Evolutionary conservation across 31 red algal genomes (phyloP).

Genomic region (Odonthalia washingtoniensis): DNA sequence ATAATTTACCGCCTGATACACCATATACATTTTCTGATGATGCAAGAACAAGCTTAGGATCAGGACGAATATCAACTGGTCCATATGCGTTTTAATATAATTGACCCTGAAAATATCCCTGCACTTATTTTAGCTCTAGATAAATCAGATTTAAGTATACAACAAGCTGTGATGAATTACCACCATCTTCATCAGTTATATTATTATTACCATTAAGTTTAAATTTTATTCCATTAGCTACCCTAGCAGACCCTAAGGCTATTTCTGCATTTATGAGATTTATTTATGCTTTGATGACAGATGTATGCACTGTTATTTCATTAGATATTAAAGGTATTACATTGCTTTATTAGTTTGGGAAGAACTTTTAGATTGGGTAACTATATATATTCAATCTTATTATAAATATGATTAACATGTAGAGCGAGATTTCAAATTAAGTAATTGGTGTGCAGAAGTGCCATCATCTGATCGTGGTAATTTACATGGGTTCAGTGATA

Average conservation of each 20-base stretch:
- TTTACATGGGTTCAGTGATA: conserved; percentile 23
- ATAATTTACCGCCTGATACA: no score
- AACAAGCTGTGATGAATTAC: conserved; percentile 40
- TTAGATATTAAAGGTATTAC: conserved; percentile 48
- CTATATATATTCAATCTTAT: neutral
- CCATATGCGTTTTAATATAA: neutral
- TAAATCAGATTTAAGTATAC: neutral
- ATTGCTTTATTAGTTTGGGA: neutral
- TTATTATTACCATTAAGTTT: no score
- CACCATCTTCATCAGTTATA: conserved; percentile 12
- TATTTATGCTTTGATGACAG: no score
- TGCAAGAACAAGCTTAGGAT: neutral
- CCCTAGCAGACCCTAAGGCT: conserved; percentile 26
- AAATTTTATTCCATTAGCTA: conserved; percentile 48
- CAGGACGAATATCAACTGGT: neutral
- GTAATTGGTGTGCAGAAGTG: conserved; percentile 20
- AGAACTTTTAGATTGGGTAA: conserved; percentile 21
- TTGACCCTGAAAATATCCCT: conserved; percentile 9
- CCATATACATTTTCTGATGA: neutral
- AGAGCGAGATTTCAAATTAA: neutral
- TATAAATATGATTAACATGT: conserved; percentile 19
- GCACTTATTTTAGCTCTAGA: conserved; percentile 25
- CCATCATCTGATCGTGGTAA: neutral
- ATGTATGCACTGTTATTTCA: no score
- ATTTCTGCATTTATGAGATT: no score